These are phyloP conservation scores for Coniochaeta sp. DNA, from an alignment of 2,329 filamentous ascomycete species.

Conservation along the genomic window DNA sequence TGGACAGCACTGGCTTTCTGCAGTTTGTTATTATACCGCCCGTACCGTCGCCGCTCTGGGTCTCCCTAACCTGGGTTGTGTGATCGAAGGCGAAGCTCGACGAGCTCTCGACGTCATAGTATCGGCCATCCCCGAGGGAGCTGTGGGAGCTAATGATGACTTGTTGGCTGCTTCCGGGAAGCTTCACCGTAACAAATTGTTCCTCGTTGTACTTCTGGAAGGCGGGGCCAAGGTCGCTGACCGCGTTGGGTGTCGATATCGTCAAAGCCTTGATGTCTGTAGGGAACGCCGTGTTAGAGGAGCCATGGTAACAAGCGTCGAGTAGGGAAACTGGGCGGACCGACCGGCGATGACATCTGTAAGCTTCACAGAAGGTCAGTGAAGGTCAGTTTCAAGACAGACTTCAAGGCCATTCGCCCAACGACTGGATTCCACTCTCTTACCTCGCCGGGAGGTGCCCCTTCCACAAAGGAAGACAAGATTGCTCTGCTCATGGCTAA, in stretches of 20 bases:
- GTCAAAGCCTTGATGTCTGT: constrained; percentile 87
- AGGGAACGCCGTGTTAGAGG: constrained; percentile 4
- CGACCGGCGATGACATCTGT: constrained; percentile 82
- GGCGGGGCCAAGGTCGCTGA: constrained; percentile 69
- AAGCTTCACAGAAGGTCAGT: constrained; percentile 47
- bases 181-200: constrained; percentile 82
- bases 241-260: constrained; percentile 57
- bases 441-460: constrained; percentile 95
- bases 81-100: constrained; percentile 90
- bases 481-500: constrained; percentile 33
- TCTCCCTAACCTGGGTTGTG: constrained; percentile 54
- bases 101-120: constrained; percentile 84
- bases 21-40: constrained; percentile 3
- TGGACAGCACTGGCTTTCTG: constrained; percentile 79
- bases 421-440: constrained; percentile 11
- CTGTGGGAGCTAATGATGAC: constrained; percentile 87
- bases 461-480: constrained; percentile 82
- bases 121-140: constrained; percentile 69
- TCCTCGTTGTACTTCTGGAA: constrained; percentile 96
- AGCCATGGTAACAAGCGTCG: neutral
- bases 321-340: constrained; percentile 3
- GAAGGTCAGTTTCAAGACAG: constrained; percentile 7
- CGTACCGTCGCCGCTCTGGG: neutral
- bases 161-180: constrained; percentile 76
- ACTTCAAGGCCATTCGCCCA: neutral